Conservation (phyloP, 2,329 filamentous ascomycete genomes). For the Aspergillus pseudoterreus region DNA sequence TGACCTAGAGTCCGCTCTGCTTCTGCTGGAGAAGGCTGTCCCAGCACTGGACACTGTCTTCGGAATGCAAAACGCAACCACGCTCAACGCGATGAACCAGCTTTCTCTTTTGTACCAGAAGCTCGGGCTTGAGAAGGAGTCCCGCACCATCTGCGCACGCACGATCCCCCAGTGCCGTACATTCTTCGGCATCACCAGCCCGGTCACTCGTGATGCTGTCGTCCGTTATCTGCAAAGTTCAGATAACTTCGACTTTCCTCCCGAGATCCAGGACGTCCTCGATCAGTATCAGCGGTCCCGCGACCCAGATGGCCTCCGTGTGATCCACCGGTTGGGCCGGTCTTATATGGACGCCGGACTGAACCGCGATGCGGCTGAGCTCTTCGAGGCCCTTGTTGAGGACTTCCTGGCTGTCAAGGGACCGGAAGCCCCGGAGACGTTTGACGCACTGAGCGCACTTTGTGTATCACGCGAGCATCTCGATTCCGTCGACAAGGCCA, state of each 20-base stretch:
- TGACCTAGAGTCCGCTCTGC: constrained; percentile 24
- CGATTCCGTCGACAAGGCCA: constrained; percentile 25
- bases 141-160: constrained; percentile 18
- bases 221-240: constrained; percentile 24
- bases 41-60: constrained; percentile 28
- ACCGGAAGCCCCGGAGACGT: constrained; percentile 24
- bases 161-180: constrained; percentile 25
- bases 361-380: constrained; percentile 23
- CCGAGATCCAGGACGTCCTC: constrained; percentile 23
- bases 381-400: constrained; percentile 25
- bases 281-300: constrained; percentile 24
- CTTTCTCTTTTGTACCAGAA: constrained; percentile 27
- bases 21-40: constrained; percentile 26
- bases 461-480: constrained; percentile 27
- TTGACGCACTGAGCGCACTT: constrained; percentile 27
- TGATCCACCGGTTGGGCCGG: constrained; percentile 24
- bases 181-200: constrained; percentile 21
- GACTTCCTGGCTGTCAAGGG: constrained; percentile 23
- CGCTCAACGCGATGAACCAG: constrained; percentile 28
- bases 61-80: constrained; percentile 25
- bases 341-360: constrained; percentile 28
- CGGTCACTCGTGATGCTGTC: constrained; percentile 22
- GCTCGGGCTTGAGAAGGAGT: constrained; percentile 25
- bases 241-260: constrained; percentile 27
- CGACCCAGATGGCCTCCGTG: constrained; percentile 21